Percentiles rank a stretch among this genome's conserved stretches.
phyloP scores from a whole-genome alignment of 352 stramenopile species.

The Halophytophthora polymorphica region DNA sequence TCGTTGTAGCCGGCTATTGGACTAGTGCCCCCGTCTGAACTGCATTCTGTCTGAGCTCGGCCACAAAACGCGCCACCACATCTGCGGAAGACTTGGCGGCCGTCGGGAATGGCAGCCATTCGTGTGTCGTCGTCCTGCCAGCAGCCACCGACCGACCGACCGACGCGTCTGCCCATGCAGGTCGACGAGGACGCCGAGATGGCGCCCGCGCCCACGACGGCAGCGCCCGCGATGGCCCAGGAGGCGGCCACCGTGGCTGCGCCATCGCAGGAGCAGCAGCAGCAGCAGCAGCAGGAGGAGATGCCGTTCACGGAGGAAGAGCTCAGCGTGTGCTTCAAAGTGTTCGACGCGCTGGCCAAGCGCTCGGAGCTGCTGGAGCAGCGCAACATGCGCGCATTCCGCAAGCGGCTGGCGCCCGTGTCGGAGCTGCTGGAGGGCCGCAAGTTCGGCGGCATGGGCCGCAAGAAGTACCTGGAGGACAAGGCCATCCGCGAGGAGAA shows the following conservation, averaged over 20 bases:
- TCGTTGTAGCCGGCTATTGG: too few relatives aligned
- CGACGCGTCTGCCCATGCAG: slow-evolving; percentile 24
- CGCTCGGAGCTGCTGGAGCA: slow-evolving; percentile 62
- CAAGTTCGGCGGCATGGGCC: slow-evolving; percentile 79
- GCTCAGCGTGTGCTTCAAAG: slow-evolving; percentile 54
- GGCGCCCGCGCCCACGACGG: slow-evolving; percentile 10
- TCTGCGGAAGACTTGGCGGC: too few relatives aligned
- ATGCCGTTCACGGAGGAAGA: slow-evolving; percentile 79
- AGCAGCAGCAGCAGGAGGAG: slow-evolving; percentile 21
- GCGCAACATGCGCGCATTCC: slow-evolving; percentile 69
- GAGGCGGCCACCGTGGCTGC: slow-evolving; percentile 2
- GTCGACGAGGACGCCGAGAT: slow-evolving; percentile 23
- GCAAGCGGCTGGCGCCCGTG: slow-evolving; percentile 78
- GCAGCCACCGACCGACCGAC: not conserved
- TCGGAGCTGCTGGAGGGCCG: slow-evolving; percentile 77
- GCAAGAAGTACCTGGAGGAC: slow-evolving; percentile 88
- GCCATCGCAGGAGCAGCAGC: slow-evolving; percentile 4
- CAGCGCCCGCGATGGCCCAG: not conserved
- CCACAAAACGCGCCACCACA: too few relatives aligned
- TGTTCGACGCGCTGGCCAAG: slow-evolving; percentile 52
- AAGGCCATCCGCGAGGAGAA: slow-evolving; percentile 86
- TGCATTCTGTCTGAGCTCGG: too few relatives aligned
- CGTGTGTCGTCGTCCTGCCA: not conserved
- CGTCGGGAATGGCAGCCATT: slow-evolving; percentile 8
- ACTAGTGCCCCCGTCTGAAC: too few relatives aligned